Base-by-base conservation (phyloP, 176 grass and related monocot genomes). In the Paspalum vaginatum region DNA sequence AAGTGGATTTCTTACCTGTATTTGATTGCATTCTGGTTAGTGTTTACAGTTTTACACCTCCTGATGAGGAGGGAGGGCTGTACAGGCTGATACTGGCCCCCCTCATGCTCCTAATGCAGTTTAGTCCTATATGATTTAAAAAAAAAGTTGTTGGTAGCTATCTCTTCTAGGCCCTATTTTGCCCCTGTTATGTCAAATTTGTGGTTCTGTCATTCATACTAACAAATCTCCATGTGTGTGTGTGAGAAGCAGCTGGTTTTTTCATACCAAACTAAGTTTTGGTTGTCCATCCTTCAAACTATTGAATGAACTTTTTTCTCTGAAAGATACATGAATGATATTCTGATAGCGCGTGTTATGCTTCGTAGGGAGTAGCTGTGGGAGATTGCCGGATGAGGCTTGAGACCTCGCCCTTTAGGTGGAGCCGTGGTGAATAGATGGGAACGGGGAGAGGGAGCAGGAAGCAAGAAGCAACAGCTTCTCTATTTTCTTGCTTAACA, bases 1-100 rank as follows among this genome's bases (percentile, higher is more conserved):
- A 97, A 97, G 94, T 94, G 15, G 94, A 97, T 86, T 92, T 97
- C 77, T 85, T 97, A 67, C 87, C 89, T 0, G 80, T 85, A 66
- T 97, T 97, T 86, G 85, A 97, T 75, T 81, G 74, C 37, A 89
- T 94, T 85, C 61, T 94, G 89, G 94, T 94, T 51, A 59, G 81
- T 89, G 49, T 27, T 32, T 32, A 32, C 32, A 32, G 32, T 32
- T 32, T 53, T 9, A 41, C 7, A 57, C n/a, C 21, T 26, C 57
- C 42, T 43, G 7, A 43, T 43, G 42, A 58, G 21, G 21, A 58
- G 54, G 54, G 52, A 55, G 52, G 52, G 52, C 9, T 48, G 11
- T 12, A 2, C 46, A 48, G 46, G 11, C 17, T 55, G 52, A 17
- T n/a, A 24, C 21, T 57, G 20, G 2, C 54, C 54, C 54, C 18